A percentile compares a stretch with the other conserved stretches of the same genome.
These are phyloP conservation scores for Exophiala dermatitidis DNA, from an alignment of 2,329 filamentous ascomycete genomes.

Conservation along the genomic window DNA sequence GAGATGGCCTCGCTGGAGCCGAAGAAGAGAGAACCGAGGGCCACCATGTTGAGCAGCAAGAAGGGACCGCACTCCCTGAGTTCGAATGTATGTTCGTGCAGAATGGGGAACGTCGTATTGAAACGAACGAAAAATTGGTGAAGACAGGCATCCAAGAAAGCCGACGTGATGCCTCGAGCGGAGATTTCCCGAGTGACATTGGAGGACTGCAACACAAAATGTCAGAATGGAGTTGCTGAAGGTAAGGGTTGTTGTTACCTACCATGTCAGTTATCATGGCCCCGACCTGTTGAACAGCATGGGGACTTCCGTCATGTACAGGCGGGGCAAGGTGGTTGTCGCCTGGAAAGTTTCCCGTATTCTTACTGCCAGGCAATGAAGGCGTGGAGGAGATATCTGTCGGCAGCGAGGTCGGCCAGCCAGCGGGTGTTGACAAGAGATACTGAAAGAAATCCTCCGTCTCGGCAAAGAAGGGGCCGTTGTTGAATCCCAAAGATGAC, in stretches of 20 bases:
- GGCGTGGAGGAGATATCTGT: background rate
- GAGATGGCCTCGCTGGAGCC: conserved; percentile 2
- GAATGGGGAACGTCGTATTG: conserved; percentile 52
- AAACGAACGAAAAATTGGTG: conserved; percentile 55
- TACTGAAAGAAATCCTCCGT: conserved; percentile 1
- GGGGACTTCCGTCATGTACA: background rate
- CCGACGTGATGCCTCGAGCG: conserved; percentile 35
- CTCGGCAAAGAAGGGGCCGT: background rate
- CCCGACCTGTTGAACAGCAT: background rate
- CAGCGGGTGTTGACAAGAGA: background rate
- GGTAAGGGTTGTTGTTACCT: background rate
- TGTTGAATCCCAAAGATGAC: background rate
- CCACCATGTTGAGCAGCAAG: conserved; percentile 47
- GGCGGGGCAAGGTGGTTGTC: background rate
- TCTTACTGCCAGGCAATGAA: background rate
- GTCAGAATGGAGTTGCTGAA: too few species aligned
- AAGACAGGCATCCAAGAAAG: conserved; percentile 48
- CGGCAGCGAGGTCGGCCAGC: background rate
- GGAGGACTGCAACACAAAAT: background rate
- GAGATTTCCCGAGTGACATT: background rate
- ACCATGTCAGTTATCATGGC: conserved; percentile 1
- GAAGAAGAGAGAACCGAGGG: conserved; percentile 2
- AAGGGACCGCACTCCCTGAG: conserved; percentile 45
- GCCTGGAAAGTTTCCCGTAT: background rate
- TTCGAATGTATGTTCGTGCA: conserved; percentile 53